Percentiles rank a stretch among this genome's conserved stretches.
Conservation (phyloP, 768 basidiomycete species). For the Dioszegia crocea region DNA sequence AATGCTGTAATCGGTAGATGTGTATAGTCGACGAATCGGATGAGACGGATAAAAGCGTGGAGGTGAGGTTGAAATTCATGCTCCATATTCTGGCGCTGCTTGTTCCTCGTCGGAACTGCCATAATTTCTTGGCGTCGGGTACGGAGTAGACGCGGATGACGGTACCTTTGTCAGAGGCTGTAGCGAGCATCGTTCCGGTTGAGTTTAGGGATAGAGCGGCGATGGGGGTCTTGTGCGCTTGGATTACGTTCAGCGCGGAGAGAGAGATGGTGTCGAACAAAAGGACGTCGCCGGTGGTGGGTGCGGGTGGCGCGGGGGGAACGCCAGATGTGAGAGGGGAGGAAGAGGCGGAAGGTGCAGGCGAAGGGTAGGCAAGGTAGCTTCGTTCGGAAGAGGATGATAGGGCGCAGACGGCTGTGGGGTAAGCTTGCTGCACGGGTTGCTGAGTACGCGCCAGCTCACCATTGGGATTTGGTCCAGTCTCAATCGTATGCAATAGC, state of each 20-base stretch:
- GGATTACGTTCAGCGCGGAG: constrained; percentile 89
- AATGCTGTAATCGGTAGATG: constrained; percentile 69
- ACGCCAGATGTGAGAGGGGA: constrained; percentile 56
- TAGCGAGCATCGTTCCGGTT: constrained; percentile 83
- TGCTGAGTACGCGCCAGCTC: constrained; percentile 24
- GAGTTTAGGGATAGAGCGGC: constrained; percentile 80
- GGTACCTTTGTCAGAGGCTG: constrained; percentile 90
- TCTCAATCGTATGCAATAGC: constrained; percentile 93
- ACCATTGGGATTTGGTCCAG: constrained; percentile 93
- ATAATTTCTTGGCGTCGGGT: constrained; percentile 85
- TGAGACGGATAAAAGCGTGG: constrained; percentile 80
- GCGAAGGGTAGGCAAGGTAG: constrained; percentile 93
- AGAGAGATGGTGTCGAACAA: constrained; percentile 90
- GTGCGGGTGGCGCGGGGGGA: constrained; percentile 51
- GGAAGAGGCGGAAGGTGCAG: constrained; percentile 71
- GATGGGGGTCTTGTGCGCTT: constrained; percentile 92
- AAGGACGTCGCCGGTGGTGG: constrained; percentile 66
- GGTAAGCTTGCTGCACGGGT: background rate
- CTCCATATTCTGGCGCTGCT: constrained; percentile 11
- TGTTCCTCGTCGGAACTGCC: constrained; percentile 82
- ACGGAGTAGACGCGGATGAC: constrained; percentile 92
- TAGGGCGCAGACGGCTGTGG: constrained; percentile 81
- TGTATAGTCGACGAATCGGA: constrained; percentile 93
- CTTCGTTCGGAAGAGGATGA: constrained; percentile 89
- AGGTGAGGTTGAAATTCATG: constrained; percentile 59